Conservation (phyloP, 2,329 filamentous ascomycete genomes). For the Colletotrichum kahawae region DNA sequence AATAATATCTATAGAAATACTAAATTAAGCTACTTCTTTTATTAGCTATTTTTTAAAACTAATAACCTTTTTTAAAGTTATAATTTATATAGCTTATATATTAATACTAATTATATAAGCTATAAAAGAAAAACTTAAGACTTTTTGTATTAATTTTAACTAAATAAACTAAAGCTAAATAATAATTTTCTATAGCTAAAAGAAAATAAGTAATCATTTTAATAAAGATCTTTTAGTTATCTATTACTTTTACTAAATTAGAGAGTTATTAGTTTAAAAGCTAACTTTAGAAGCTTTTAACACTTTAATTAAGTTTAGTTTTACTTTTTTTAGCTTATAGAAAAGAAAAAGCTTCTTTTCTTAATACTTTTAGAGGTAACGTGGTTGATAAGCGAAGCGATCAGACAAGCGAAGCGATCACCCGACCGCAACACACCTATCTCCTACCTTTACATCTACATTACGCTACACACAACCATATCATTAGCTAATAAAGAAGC, state of each 20-base stretch:
- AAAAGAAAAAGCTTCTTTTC: background rate
- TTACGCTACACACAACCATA: too few relatives aligned
- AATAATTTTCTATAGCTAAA: background rate
- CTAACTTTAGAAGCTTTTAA: background rate
- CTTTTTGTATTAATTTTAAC: background rate
- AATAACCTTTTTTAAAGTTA: background rate
- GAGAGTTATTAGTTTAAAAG: background rate
- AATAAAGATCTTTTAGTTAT: background rate
- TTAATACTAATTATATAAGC: background rate
- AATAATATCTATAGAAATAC: background rate
- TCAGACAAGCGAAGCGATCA: too few relatives aligned
- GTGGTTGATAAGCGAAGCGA: too few relatives aligned
- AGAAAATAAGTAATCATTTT: background rate
- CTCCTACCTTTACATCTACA: too few relatives aligned
- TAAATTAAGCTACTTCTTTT: background rate
- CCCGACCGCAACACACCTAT: too few relatives aligned
- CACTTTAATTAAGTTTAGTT: background rate
- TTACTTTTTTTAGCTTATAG: background rate
- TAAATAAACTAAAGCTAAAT: background rate
- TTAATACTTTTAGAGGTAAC: background rate
- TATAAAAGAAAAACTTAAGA: too few relatives aligned
- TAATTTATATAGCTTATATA: background rate
- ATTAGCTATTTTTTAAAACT: background rate
- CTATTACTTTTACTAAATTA: background rate
- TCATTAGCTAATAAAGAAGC: too few relatives aligned